Evolutionary conservation across 2,329 filamentous ascomycete genomes (phyloP), one percentile per base, ranked within the genome.

Genomic region (Phyllosticta citribraziliensis): DNA sequence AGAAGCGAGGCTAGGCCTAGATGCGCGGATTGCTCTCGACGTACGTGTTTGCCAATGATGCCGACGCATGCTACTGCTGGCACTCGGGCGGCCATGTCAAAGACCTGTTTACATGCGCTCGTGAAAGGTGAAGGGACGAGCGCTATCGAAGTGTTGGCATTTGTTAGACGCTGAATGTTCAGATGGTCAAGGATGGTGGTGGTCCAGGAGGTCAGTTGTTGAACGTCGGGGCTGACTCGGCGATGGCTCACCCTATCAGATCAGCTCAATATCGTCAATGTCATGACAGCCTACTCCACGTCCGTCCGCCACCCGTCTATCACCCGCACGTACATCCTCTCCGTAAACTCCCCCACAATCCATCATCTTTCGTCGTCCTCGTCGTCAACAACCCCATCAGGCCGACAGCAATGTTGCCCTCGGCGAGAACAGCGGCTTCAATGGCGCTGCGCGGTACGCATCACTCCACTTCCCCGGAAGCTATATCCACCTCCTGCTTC

Each of bases 21-120:
- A 56, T 27, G 24, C 25, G 27, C 35, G 17, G 58, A 62, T 20
- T 14, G 30, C 20, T 61, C 73, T 81, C 68, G 35, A 52, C 55
- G 5, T 81, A 96, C 92, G 75, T 95, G 88, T 77, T 94, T 91
- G 67, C 94, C 93, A 69, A 99, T 95, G 58, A 97, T 82, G 74
- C 91, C 92, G 68, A 99, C 86, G 72, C 92, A 96, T 74, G 91
- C 92, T 75, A 97, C 94, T 40, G 88, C 90, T 30, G 93, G 78
- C 52, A 72, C 72, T 63, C 74, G 88, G 60, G 74, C 71, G 50
- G 78, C 72, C 80, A 82, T 80, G 20, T 30, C 56, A 27, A 19
- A 52, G 51, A 24, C 20, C 22, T 27, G 22, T 22, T 57, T 53
- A 57, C 59, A 61, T 57, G 55, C 59, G 59, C 47, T 54, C 20